These are phyloP conservation scores for Pneumocystis canis DNA, from an alignment of 1,139 yeast genomes.

Conservation along the genomic window DNA sequence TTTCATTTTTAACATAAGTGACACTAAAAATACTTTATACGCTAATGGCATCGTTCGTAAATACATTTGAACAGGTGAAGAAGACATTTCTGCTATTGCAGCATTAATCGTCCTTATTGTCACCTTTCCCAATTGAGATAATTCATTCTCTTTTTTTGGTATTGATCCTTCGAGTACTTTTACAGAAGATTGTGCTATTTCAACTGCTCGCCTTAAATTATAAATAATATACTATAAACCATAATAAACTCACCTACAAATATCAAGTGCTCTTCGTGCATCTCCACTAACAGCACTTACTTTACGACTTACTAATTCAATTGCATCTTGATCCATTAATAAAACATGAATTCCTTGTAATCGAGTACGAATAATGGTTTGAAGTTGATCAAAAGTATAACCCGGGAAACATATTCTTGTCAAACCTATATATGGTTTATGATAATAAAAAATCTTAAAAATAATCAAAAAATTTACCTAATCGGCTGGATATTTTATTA, in stretches of 20 bases:
- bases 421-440: constrained; percentile 22
- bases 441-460: neutral
- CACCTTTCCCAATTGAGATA: constrained; percentile 34
- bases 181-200: constrained; percentile 46
- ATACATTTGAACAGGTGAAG: constrained; percentile 52
- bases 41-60: constrained; percentile 49
- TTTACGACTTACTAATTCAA: constrained; percentile 82
- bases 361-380: constrained; percentile 57
- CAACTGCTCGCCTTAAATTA: constrained; percentile 51
- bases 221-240: neutral
- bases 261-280: constrained; percentile 82
- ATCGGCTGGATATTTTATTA: constrained; percentile 78
- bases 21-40: constrained; percentile 55
- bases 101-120: constrained; percentile 54
- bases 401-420: constrained; percentile 81
- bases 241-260: constrained; percentile 37
- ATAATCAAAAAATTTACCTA: constrained; percentile 35
- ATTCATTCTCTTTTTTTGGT: constrained; percentile 16
- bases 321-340: constrained; percentile 55
- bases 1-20: constrained; percentile 48
- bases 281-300: constrained; percentile 96
- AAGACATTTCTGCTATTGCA: constrained; percentile 69
- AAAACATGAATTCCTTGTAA: constrained; percentile 36
- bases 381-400: constrained; percentile 66
- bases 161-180: constrained; percentile 14